phyloP scores from a whole-genome alignment of 1,139 yeast species.

The Suhomyces yuchorum region DNA sequence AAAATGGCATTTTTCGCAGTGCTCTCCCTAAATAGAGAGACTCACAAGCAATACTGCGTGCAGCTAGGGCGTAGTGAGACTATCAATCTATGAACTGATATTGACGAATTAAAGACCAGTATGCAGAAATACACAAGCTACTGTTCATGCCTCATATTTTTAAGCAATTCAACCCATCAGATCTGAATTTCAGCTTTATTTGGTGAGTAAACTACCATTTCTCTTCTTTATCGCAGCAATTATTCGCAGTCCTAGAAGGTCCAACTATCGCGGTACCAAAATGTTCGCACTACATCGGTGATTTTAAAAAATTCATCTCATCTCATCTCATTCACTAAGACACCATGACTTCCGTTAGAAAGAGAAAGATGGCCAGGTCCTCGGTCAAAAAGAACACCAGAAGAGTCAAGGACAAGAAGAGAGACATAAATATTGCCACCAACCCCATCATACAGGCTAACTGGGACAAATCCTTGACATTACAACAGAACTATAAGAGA shows the following conservation, averaged over 20 bases:
- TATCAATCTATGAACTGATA: too few species aligned
- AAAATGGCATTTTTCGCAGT: too few species aligned
- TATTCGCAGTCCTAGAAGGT: background rate
- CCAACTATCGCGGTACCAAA: background rate
- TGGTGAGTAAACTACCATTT: too few species aligned
- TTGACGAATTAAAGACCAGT: too few species aligned
- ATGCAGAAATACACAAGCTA: too few species aligned
- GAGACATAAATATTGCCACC: slow-evolving; percentile 61
- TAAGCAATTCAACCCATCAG: too few species aligned
- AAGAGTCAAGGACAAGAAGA: slow-evolving; percentile 66
- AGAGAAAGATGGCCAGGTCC: slow-evolving; percentile 80
- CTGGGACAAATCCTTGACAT: slow-evolving; percentile 85
- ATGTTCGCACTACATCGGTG: background rate
- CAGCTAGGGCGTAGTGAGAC: too few species aligned
- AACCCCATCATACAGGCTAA: slow-evolving; percentile 84
- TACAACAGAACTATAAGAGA: slow-evolving; percentile 78
- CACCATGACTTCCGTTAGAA: slow-evolving; percentile 77
- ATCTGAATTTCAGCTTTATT: too few species aligned
- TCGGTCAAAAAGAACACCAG: slow-evolving; percentile 69
- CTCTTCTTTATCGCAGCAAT: background rate
- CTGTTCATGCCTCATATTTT: too few species aligned
- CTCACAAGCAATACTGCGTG: too few species aligned
- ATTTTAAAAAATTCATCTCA: slow-evolving; percentile 14
- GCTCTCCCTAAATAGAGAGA: too few species aligned
- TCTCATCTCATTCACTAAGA: slow-evolving; percentile 8